These are phyloP conservation scores for Aciculoconidium aculeatum DNA, from an alignment of 805 yeast species.

Conservation along the genomic window DNA sequence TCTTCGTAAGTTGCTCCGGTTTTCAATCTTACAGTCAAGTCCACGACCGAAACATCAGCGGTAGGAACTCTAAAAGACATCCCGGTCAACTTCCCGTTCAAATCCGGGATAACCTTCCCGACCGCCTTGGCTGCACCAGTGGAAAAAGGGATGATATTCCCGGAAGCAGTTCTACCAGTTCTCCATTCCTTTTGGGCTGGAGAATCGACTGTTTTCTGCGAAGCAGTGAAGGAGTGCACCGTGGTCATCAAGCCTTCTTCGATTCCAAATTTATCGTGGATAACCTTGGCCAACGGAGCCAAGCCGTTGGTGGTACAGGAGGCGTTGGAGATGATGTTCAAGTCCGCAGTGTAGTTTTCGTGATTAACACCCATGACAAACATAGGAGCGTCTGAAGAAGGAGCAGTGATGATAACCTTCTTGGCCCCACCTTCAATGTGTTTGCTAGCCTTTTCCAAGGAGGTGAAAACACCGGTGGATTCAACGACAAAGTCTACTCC, in stretches of 20 bases:
- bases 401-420: slow-evolving; percentile 93
- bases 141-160: slow-evolving; percentile 91
- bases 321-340: slow-evolving; percentile 81
- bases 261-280: slow-evolving; percentile 80
- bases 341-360: slow-evolving; percentile 68
- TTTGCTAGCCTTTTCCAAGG: slow-evolving; percentile 70
- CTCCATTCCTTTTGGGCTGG: slow-evolving; percentile 98
- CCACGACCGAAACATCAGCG: slow-evolving; percentile 89
- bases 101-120: slow-evolving; percentile 87
- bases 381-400: slow-evolving; percentile 93
- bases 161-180: slow-evolving; percentile 96
- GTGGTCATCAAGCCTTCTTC: slow-evolving; percentile 95
- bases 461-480: slow-evolving; percentile 94
- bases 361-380: slow-evolving; percentile 89
- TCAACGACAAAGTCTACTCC: slow-evolving; percentile 86
- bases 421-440: slow-evolving; percentile 90
- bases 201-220: slow-evolving; percentile 95
- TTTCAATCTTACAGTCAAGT: slow-evolving; percentile 78
- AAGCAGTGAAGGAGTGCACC: slow-evolving; percentile 92
- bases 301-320: slow-evolving; percentile 95
- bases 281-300: slow-evolving; percentile 89
- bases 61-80: slow-evolving; percentile 93
- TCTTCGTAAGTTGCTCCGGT: slow-evolving; percentile 76
- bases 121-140: slow-evolving; percentile 98
- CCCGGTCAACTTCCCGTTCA: slow-evolving; percentile 92